These are phyloP conservation scores for Coemansia asiatica DNA, from an alignment of 192 early-diverging fungal genomes.

Conservation along the genomic window DNA sequence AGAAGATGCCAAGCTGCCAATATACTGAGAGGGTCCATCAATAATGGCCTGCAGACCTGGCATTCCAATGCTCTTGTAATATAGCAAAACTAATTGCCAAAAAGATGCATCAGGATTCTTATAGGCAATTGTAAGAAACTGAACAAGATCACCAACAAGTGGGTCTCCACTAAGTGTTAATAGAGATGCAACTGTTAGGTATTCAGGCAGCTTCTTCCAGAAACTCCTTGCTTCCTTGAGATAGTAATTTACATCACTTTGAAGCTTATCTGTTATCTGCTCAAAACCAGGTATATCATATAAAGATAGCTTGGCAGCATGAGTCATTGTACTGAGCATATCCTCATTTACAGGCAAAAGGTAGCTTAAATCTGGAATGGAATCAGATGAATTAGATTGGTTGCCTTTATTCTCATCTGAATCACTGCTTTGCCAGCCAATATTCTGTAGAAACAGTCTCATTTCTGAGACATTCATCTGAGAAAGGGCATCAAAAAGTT, in stretches of 20 bases:
- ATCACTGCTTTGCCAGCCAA: conserved; percentile 27
- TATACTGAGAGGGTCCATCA: conserved; percentile 26
- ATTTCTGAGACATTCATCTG: conserved; percentile 5
- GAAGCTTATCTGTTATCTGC: neutral
- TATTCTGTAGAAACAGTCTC: conserved; percentile 15
- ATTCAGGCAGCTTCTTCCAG: conserved; percentile 20
- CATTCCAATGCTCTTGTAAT: conserved; percentile 43
- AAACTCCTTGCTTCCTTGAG: conserved; percentile 15
- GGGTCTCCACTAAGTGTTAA: conserved; percentile 15
- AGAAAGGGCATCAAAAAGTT: conserved; percentile 17
- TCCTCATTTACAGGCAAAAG: conserved; percentile 26
- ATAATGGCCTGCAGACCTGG: conserved; percentile 21
- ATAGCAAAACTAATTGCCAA: conserved; percentile 20
- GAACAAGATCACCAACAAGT: conserved; percentile 8
- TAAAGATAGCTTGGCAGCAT: conserved; percentile 7
- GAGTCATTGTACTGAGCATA: conserved; percentile 13
- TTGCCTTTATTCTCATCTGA: neutral
- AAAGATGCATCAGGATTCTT: conserved; percentile 33
- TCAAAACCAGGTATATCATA: neutral
- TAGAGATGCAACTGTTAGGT: conserved; percentile 5
- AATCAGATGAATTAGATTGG: neutral
- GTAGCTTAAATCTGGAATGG: conserved; percentile 34
- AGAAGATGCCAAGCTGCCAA: conserved; percentile 31
- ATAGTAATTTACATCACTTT: conserved; percentile 3
- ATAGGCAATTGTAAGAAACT: conserved; percentile 28